Evolutionary conservation across 345 rosid genomes (phyloP), one percentile per base, ranked within the genome.

Genomic region (Clarkia xantiana): DNA sequence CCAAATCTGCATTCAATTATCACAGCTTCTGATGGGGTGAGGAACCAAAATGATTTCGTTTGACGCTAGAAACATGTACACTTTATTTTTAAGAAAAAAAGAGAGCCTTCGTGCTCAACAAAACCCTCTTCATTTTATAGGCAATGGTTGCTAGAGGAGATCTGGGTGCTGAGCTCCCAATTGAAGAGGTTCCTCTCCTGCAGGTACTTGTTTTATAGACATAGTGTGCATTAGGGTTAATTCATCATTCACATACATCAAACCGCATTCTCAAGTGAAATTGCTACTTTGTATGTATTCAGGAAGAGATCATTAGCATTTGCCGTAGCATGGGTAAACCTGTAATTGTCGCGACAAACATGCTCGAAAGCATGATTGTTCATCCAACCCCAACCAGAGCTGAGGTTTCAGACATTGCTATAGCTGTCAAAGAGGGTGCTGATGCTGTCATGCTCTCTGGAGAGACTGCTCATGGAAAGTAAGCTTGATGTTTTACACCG

Each of bases 91-190:
- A n/a, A n/a, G n/a, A n/a, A n/a, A n/a, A n/a, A n/a, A n/a, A n/a
- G n/a, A n/a, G n/a, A n/a, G n/a, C n/a, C n/a, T 41, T 53, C 11
- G 20, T 40, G 2, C 44, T 53, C 10, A 48, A 12, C 25, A 9
- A 34, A n/a, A 13, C 41, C 1, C 14, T 2, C 10, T 49, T 49
- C 10, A 2, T 15, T 0, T 59, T 56, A 38, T 52, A 91, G 98
- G 98, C 98, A 46, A 91, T 91, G 98, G 98, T 91, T 62, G 98
- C 98, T 55, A 79, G 98, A 80, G 98, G 98, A 69, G 98, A 91
- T 76, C 98, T 91, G 69, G 98, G 98, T 58, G 96, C 98, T 49
- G 96, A 91, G 80, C 96, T 91, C 65, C 98, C 98, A 20, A 84
- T 86, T 42, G 98, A 91, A 78, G 98, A 86, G 73, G 98, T 86